Conservation (phyloP, 2,329 filamentous ascomycete genomes). For the Pseudocercospora crystallina region DNA sequence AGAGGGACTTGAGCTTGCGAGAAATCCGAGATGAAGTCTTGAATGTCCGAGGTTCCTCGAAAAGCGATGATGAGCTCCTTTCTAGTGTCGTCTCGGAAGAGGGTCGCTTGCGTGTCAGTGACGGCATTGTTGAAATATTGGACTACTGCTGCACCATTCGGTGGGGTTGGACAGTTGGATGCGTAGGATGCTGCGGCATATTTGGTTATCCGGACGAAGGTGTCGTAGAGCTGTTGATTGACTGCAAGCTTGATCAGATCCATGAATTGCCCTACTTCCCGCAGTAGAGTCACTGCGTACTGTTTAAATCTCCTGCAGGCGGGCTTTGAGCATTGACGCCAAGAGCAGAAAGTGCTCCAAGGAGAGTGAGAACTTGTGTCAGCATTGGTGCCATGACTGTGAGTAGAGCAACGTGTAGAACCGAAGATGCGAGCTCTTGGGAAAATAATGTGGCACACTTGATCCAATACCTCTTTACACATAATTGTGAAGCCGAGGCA, state of each 20-base stretch:
- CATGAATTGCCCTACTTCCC: no score
- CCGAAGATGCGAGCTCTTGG: no score
- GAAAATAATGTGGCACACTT: no score
- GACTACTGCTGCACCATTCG: slow-evolving; percentile 6
- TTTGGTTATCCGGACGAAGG: slow-evolving; percentile 9
- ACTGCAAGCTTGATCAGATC: not conserved
- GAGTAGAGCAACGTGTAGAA: no score
- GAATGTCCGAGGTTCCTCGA: slow-evolving; percentile 9
- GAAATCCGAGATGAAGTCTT: slow-evolving; percentile 13
- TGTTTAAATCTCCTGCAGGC: no score
- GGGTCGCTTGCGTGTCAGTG: slow-evolving; percentile 10
- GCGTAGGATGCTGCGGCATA: slow-evolving; percentile 11
- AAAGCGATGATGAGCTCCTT: slow-evolving; percentile 15
- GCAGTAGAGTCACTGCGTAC: no score
- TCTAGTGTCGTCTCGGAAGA: slow-evolving; percentile 12
- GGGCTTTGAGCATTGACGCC: no score
- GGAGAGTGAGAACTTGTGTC: no score
- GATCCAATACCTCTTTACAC: no score
- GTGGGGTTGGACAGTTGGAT: slow-evolving; percentile 8
- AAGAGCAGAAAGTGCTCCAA: no score
- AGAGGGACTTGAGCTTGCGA: slow-evolving; percentile 8
- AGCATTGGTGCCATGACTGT: no score
- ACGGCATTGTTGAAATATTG: slow-evolving; percentile 13
- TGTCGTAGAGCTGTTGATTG: slow-evolving; percentile 9
- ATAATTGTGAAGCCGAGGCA: no score